Percentiles rank a stretch among this genome's conserved stretches.
These are phyloP conservation scores for Eragrostis nindensis DNA, from an alignment of 176 grass and related monocot species.

Conservation along the genomic window DNA sequence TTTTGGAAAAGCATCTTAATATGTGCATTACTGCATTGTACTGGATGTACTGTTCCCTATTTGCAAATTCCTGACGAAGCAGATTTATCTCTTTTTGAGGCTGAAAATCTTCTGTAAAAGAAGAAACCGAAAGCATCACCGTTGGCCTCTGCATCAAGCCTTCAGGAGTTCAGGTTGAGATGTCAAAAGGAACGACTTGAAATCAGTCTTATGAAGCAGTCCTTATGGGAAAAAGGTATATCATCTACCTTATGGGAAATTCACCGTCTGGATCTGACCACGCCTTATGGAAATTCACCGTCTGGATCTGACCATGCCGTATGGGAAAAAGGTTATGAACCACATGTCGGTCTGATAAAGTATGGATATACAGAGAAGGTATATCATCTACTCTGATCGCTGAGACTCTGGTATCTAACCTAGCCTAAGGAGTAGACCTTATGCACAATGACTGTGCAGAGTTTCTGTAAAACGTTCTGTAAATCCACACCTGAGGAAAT, in stretches of 20 bases:
- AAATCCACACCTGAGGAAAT: not conserved
- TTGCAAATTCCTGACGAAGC: not conserved
- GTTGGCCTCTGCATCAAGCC: not conserved
- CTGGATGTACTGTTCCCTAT: not conserved
- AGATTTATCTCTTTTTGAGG: constrained; percentile 11
- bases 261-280: no score
- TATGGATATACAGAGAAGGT: not conserved
- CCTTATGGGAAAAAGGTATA: no score
- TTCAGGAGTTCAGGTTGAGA: not conserved
- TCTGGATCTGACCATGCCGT: not conserved
- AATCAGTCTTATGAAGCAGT: no score
- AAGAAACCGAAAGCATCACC: not conserved
- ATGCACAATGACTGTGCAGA: not conserved
- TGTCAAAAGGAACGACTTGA: not conserved
- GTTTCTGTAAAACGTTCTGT: not conserved
- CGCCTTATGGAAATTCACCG: no score
- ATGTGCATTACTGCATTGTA: not conserved
- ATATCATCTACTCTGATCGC: not conserved
- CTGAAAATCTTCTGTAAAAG: not conserved
- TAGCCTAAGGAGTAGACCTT: not conserved
- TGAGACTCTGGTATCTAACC: not conserved
- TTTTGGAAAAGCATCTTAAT: not conserved
- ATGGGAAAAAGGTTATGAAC: not conserved
- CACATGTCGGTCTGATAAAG: not conserved
- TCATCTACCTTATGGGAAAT: no score